Evolutionary conservation across 148 eudicot genomes (phyloP).

Genomic region (Beta vulgaris): DNA sequence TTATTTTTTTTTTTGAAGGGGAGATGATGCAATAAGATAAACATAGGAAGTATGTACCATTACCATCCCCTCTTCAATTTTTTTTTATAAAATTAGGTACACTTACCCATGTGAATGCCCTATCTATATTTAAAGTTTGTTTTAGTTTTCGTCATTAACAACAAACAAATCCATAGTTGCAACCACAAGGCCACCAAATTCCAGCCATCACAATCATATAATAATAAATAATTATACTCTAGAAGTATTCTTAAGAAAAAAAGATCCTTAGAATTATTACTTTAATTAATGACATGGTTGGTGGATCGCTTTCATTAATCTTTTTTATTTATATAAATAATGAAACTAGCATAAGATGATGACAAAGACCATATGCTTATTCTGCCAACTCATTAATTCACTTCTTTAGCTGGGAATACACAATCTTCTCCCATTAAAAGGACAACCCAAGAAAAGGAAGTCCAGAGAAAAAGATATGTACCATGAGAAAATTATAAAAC

Average conservation of each 20-base stretch:
- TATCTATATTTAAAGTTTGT: no score
- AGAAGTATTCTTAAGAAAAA: no score
- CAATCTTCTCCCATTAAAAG: not conserved
- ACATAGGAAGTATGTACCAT: no score
- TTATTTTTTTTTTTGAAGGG: no score
- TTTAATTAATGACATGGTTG: constrained; percentile 1
- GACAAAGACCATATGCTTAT: constrained; percentile 24
- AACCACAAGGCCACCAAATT: constrained; percentile 14
- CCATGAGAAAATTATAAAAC: no score
- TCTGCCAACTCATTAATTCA: constrained; percentile 30
- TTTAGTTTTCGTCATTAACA: not conserved
- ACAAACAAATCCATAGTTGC: constrained; percentile 5
- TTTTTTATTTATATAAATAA: not conserved
- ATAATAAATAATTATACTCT: not conserved
- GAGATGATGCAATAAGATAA: no score
- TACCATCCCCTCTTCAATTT: no score
- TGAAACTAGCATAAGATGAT: not conserved
- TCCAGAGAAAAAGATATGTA: no score
- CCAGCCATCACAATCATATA: constrained; percentile 25
- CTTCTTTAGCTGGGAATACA: constrained; percentile 21
- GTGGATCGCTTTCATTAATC: constrained; percentile 26
- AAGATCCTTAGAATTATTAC: not conserved
- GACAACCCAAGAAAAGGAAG: not conserved
- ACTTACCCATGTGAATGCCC: constrained; percentile 21
- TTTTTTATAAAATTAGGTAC: no score